Evolutionary conservation across 2,329 filamentous ascomycete genomes (phyloP), one percentile per base, ranked within the genome.

Genomic region (Fusarium oxysporum): DNA sequence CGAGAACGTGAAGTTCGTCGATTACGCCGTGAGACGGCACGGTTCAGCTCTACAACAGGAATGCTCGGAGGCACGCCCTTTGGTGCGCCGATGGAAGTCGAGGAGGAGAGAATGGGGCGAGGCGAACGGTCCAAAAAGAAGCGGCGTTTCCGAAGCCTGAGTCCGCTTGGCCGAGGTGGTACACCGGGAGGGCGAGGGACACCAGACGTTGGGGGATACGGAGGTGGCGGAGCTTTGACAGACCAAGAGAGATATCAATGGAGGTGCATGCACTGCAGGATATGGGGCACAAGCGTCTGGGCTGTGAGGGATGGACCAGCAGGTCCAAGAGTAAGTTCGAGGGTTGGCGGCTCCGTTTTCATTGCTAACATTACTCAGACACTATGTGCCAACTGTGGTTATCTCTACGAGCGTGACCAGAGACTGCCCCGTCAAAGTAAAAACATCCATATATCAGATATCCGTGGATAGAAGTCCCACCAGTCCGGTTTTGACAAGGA

Each of bases 41-140:
- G 95, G 32, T 97, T 98, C 81, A 96, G 93, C 65, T 96, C 93
- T 48, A 96, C 92, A 28, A 89, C 93, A 2, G 93, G 93, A 65
- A 94, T 97, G 86, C 85, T 92, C 8, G 92, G 93, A 35, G 92
- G 93, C n/a, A 86, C 92, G 50, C 92, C 94, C 5, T 85, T 90
- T 64, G 86, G 86, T n/a, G 84, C 85, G 7, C 84, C 87, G 8
- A 84, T 88, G 19, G 81, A 89, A 71, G 82, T 87, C 40, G 89
- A 92, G 73, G 89, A 98, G 78, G 94, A 97, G 79, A 89, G 93
- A 8, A 95, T 98, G 91, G 96, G 96, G 28, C 88, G 96, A 61
- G 96, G 96, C 30, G 96, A 98, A 83, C 87, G 96, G 50, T 96
- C 93, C 77, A 98, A 97, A 88, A 97, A 97, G 87, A 98, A 98